phyloP scores from a whole-genome alignment of 495 filamentous ascomycete species.

The Penicillium cataractarum region DNA sequence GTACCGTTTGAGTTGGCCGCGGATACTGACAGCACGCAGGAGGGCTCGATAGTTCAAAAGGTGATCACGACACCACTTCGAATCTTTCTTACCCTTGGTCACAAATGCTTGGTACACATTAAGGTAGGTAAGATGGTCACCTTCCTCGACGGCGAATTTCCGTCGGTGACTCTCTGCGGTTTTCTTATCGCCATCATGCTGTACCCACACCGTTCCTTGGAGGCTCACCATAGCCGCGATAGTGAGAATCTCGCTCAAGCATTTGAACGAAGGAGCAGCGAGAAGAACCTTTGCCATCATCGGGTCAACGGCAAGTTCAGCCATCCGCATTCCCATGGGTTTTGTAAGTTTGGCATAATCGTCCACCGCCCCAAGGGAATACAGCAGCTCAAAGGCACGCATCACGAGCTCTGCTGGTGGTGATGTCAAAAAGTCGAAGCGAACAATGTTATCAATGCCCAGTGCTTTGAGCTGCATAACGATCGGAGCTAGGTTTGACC shows the following conservation, averaged over 20 bases:
- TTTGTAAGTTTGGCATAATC: constrained; percentile 89
- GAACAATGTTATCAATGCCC: constrained; percentile 92
- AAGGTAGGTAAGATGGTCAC: constrained; percentile 90
- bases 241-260: constrained; percentile 81
- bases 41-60: constrained; percentile 84
- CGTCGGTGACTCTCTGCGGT: constrained; percentile 69
- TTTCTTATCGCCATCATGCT: constrained; percentile 76
- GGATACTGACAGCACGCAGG: constrained; percentile 80
- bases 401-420: constrained; percentile 88
- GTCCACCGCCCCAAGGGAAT: constrained; percentile 86
- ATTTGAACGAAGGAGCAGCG: constrained; percentile 73
- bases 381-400: constrained; percentile 86
- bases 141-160: constrained; percentile 91
- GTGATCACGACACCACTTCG: constrained; percentile 85
- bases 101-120: constrained; percentile 94
- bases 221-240: constrained; percentile 96
- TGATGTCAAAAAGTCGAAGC: constrained; percentile 87
- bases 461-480: constrained; percentile 94
- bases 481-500: constrained; percentile 87
- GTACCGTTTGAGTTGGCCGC: constrained; percentile 83
- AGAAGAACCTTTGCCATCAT: constrained; percentile 96
- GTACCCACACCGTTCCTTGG: constrained; percentile 79
- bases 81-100: constrained; percentile 81
- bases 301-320: constrained; percentile 90
- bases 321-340: constrained; percentile 87